Base-by-base conservation (phyloP, 495 filamentous ascomycete genomes). In the Talaromyces stipitatus region DNA sequence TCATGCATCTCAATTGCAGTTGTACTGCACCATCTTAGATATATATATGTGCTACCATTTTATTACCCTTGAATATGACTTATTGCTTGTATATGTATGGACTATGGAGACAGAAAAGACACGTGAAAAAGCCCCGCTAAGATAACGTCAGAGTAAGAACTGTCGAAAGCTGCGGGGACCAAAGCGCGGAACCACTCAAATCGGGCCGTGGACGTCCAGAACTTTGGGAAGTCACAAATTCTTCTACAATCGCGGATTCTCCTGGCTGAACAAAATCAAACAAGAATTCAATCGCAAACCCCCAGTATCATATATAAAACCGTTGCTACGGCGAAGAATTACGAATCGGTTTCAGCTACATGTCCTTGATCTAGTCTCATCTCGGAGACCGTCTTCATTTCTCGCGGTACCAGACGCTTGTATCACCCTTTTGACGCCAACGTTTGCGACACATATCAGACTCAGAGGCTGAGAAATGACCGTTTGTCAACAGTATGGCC, bases 401-500 rank as follows among this genome's bases (percentile, higher is more conserved):
- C 45, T 24, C 22, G 30, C 30, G 30, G 30, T 33, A 33, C 12
- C 30, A 7, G 6, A 6, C 12, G 7, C 12, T 33, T 33, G 30
- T 33, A n/a, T 48, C 20, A 48, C 24, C 24, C 24, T 48, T 26
- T n/a, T n/a, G n/a, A 20, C 45, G 45, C 45, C 45, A 26, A 26
- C 24, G n/a, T 48, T 48, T 48, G 45, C 45, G 45, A 48, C 24
- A 48, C 2, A 6, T n/a, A 26, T 26, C 12, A 11, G 12, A 48
- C 4, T 26, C 45, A 18, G 26, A 22, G 16, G 12, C 23, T 12
- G 56, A 71, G 71, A 70, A 47, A 73, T 74, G 70, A 61, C 66
- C 62, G 61, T 54, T 66, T 58, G 64, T 60, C 63, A 64, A 68
- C 64, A 62, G 61, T 68, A 76, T 78, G 73, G 69, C 73, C 64